phyloP scores from a whole-genome alignment of 208 protist species.

The Crithidia fasciculata region DNA sequence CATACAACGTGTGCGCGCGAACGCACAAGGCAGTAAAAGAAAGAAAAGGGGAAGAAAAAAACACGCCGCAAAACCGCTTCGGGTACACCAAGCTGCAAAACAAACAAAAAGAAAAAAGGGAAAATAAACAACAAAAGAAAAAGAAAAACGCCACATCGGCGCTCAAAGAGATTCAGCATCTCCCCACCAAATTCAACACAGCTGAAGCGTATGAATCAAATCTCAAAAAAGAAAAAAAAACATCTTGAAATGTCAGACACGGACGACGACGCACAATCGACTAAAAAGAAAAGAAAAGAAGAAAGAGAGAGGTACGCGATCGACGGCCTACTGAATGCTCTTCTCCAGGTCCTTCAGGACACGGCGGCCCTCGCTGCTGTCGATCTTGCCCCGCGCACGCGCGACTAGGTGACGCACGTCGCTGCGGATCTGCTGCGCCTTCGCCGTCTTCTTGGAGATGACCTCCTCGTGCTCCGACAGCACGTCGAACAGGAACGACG shows the following conservation, averaged over 20 bases:
- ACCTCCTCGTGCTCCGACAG: constrained; percentile 73
- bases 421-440: constrained; percentile 49
- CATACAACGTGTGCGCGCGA: no score
- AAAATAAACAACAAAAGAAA: background rate
- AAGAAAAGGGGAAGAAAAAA: background rate
- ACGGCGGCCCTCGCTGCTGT: constrained; percentile 38
- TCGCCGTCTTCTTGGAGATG: constrained; percentile 38
- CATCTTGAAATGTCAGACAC: no score
- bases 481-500: constrained; percentile 68
- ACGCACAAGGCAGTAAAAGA: background rate
- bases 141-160: background rate
- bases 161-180: background rate
- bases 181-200: no score
- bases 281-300: background rate
- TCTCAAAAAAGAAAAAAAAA: no score
- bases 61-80: background rate
- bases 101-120: no score
- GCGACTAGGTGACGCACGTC: constrained; percentile 62
- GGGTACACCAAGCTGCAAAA: background rate
- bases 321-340: constrained; percentile 54
- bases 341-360: constrained; percentile 75
- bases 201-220: no score
- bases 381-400: constrained; percentile 35
- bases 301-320: constrained; percentile 2
- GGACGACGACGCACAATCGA: no score